Percentiles rank a stretch among this genome's conserved stretches.
phyloP scores from a whole-genome alignment of 768 basidiomycete genomes.

The Hygrophorus pudorinus region DNA sequence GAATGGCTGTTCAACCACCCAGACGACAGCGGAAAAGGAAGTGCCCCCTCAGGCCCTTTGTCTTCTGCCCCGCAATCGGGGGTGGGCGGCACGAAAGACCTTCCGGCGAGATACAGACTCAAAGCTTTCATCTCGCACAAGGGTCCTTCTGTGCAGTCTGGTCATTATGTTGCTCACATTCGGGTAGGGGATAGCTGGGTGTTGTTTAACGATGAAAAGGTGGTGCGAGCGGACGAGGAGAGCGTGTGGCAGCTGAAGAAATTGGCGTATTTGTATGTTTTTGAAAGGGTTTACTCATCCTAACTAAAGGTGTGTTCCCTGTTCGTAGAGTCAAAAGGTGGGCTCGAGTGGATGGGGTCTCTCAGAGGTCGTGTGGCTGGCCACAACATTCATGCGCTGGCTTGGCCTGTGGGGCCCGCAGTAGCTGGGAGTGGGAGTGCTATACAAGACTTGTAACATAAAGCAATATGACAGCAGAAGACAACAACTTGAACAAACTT shows the following conservation, averaged over 20 bases:
- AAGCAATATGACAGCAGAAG: too few species aligned
- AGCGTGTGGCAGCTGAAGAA: constrained; percentile 75
- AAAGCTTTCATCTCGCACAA: constrained; percentile 98
- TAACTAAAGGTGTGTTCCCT: too few species aligned
- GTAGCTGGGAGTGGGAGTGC: too few species aligned
- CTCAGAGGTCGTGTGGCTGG: too few species aligned
- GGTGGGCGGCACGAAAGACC: constrained; percentile 37
- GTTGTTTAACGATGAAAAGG: constrained; percentile 94
- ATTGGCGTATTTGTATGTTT: constrained; percentile 91
- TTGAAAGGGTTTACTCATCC: constrained; percentile 56
- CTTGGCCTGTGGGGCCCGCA: too few species aligned
- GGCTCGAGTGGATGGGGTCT: too few species aligned
- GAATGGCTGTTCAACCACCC: constrained; percentile 97
- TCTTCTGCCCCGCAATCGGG: constrained; percentile 14
- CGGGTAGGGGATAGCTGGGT: constrained; percentile 62
- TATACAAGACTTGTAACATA: too few species aligned
- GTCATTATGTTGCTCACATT: constrained; percentile 86
- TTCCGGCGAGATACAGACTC: constrained; percentile 73
- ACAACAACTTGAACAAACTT: too few species aligned
- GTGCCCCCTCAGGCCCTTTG: constrained; percentile 17
- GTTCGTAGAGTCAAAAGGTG: too few species aligned
- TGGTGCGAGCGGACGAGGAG: constrained; percentile 77
- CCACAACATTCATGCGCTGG: too few species aligned
- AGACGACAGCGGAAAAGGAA: constrained; percentile 68
- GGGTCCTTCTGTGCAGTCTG: constrained; percentile 90